These are phyloP conservation scores for Talaromyces rugulosus DNA, from an alignment of 2,329 filamentous ascomycete species.

Conservation along the genomic window DNA sequence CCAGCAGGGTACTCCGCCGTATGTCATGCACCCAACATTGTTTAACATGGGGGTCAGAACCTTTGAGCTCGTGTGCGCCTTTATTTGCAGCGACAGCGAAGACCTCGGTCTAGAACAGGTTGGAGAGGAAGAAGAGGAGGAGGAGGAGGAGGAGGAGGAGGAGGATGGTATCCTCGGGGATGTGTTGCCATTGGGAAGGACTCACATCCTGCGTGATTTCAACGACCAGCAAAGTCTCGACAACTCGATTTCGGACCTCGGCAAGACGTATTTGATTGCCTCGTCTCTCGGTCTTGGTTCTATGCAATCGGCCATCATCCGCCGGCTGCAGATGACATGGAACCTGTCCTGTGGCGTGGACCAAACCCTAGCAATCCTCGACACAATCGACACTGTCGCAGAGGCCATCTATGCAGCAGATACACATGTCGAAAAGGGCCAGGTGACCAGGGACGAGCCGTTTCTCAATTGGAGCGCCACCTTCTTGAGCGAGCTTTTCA, in stretches of 20 bases:
- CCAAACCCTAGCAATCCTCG: not conserved
- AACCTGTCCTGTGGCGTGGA: not conserved
- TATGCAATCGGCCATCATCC: not conserved
- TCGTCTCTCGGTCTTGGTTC: not conserved
- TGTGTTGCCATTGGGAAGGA: not conserved
- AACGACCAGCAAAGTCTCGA: not conserved
- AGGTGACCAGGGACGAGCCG: not conserved
- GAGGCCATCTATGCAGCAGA: not conserved
- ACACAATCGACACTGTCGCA: slow-evolving; percentile 3
- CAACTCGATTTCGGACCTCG: not conserved
- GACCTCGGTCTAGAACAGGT: not conserved
- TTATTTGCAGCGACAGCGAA: not conserved
- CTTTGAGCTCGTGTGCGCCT: slow-evolving; percentile 1
- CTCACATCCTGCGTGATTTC: not conserved
- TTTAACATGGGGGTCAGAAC: not conserved
- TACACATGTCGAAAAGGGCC: not conserved
- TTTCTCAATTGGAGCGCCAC: not conserved
- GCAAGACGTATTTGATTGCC: not conserved
- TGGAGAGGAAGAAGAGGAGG: not conserved
- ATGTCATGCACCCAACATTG: slow-evolving; percentile 1
- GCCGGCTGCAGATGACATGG: slow-evolving; percentile 9
- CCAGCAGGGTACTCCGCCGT: not conserved
- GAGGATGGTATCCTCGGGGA: slow-evolving; percentile 1
- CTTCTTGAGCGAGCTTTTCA: slow-evolving; percentile 3
- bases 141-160: not conserved